Base-by-base conservation (phyloP, 495 filamentous ascomycete genomes). In the Penicillium verhagenii region DNA sequence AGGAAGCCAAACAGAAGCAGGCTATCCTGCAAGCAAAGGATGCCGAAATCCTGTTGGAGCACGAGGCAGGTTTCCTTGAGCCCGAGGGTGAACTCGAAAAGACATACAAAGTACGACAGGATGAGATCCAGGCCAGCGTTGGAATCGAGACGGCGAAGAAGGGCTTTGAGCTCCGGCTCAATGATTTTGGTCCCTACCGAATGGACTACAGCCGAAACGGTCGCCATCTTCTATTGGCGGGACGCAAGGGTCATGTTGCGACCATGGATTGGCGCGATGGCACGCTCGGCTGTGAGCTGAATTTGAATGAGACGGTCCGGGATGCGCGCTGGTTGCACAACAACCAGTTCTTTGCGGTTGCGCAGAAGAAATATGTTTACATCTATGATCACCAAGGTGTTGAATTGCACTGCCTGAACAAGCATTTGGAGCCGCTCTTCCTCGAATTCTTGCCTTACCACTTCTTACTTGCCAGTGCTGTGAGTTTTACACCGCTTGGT, bases 391-490 rank as follows among this genome's bases (percentile, higher is more conserved):
- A 83, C 31, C 79, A 85, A 24, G 94, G 94, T 54, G 87, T 95
- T 14, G 94, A 98, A 71, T 68, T 98, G 19, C 95, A 98, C 71
- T 92, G 90, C 66, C 75, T 98, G 54, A 83, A 82, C 70, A 90
- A 91, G 65, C 92, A 95, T 62, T 79, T 93, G 56, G 94, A 97
- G 72, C 90, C 95, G n/a, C 88, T 87, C 9, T 85, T 92, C 73
- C 88, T 98, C 77, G 91, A 97, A 70, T 98, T 96, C 69, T 76
- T 98, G 23, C 93, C 92, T 3, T 97, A 96, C 67, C 94, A 97
- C 69, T 98, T 96, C 62, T 83, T 98, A 19, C 79, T 98, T 40
- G 90, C 88, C 10, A 96, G 91, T 24, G 76, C 94, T 64, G 87
- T 89, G 70, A 77, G 83, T 78, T 48, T 33, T 13, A 23, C 33